Evolutionary conservation across 2,329 filamentous ascomycete genomes (phyloP), one percentile per base, ranked within the genome.

Genomic region (Exophiala bonariae): DNA sequence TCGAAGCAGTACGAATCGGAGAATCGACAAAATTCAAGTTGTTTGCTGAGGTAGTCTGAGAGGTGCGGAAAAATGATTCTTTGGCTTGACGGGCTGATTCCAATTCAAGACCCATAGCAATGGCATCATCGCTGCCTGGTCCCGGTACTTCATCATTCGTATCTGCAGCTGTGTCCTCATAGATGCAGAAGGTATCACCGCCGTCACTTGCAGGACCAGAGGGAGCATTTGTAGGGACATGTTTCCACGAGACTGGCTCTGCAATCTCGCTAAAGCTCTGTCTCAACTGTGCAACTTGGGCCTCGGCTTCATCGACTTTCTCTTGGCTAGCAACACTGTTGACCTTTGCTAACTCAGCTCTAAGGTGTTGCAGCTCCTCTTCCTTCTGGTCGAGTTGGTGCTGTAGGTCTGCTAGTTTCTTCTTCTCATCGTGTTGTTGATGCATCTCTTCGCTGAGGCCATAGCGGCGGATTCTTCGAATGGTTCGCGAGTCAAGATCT

Each of bases 401-500:
- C 13, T 59, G 47, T 32, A 59, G 38, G 23, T 55, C 57, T 13
- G 40, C 48, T 16, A 61, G 58, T 10, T 51, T 56, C 17, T 64
- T 65, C 49, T 66, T 69, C 44, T 71, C 70, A 4, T 65, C 64
- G 31, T 73, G 63, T 30, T 71, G 64, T 18, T 63, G 58, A 52
- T 74, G 73, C 47, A 73, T 67, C 49, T 75, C 72, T 49, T 74
- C 67, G 45, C 72, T 75, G 37, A 76, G 55, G 3, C 73, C 69
- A 41, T 68, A 63, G 10, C 74, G 66, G 23, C 64, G 59, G 35
- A 76, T 69, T 26, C 71, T 66, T 30, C 74, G 63, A 50, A 68
- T 67, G 2, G 67, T 67, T 16, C 74, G 62, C 4, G 61, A 56
- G 41, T 74, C 70, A 17, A 76, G 55, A 2, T 69, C 64, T 46